phyloP scores from a whole-genome alignment of 208 protist genomes.

The Wallacemonas sp. region DNA sequence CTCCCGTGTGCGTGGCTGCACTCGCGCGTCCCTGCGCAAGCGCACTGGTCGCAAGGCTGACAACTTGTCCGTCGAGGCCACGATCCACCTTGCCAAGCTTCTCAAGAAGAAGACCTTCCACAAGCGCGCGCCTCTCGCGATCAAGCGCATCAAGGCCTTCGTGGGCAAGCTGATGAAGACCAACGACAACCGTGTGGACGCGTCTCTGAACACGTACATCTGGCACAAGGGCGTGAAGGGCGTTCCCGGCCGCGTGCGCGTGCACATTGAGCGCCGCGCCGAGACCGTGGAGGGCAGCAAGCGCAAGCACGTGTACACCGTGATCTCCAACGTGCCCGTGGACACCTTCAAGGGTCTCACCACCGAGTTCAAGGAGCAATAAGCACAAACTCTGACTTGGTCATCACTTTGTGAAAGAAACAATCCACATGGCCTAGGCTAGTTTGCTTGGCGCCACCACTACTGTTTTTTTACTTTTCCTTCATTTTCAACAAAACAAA shows the following conservation, averaged over 20 bases:
- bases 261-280: slow-evolving; percentile 90
- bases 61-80: slow-evolving; percentile 94
- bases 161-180: slow-evolving; percentile 96
- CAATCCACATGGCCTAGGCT: not conserved
- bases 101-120: slow-evolving; percentile 97
- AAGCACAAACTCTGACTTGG: slow-evolving; percentile 19
- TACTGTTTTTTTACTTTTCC: not conserved
- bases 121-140: slow-evolving; percentile 95
- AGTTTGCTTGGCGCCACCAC: not conserved
- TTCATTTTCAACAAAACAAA: slow-evolving; percentile 5
- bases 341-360: slow-evolving; percentile 85
- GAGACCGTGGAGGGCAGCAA: slow-evolving; percentile 81
- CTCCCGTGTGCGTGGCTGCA: slow-evolving; percentile 82
- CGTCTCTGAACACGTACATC: slow-evolving; percentile 96
- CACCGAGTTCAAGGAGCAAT: slow-evolving; percentile 78
- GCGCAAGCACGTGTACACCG: slow-evolving; percentile 90
- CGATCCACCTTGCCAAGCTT: slow-evolving; percentile 97
- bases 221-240: slow-evolving; percentile 97
- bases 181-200: slow-evolving; percentile 97
- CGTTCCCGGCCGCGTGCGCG: slow-evolving; percentile 94
- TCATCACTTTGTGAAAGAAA: slow-evolving; percentile 2
- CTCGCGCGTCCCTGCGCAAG: slow-evolving; percentile 82
- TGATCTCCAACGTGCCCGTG: slow-evolving; percentile 88
- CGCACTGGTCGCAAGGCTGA: slow-evolving; percentile 84
- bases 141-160: slow-evolving; percentile 96